Percentiles rank a stretch among this genome's conserved stretches.
These are phyloP conservation scores for Rhizomucor pusillus DNA, from an alignment of 371 early-diverging fungal genomes.

Conservation along the genomic window DNA sequence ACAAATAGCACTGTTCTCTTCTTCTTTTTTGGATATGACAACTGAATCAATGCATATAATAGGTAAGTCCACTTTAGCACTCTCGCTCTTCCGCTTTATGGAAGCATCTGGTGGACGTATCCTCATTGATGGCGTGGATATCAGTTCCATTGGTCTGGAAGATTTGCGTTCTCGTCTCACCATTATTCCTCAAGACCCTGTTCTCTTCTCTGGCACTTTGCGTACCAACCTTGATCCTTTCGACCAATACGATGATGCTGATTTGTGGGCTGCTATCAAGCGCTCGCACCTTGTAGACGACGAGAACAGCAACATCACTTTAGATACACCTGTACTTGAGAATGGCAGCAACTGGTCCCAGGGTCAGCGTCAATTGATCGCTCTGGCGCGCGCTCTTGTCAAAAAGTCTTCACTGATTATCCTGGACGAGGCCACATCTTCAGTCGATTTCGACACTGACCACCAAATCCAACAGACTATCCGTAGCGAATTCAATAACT, in stretches of 20 bases:
- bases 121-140: constrained; percentile 71
- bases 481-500: constrained; percentile 61
- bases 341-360: constrained; percentile 82
- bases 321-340: constrained; percentile 64
- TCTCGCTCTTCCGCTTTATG: constrained; percentile 74
- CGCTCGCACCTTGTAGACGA: constrained; percentile 60
- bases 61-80: constrained; percentile 61
- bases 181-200: constrained; percentile 75
- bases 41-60: no score
- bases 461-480: constrained; percentile 80
- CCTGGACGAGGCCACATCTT: constrained; percentile 86
- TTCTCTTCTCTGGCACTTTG: constrained; percentile 77
- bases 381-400: constrained; percentile 82
- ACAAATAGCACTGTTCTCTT: background rate
- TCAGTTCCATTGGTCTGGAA: constrained; percentile 59
- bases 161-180: constrained; percentile 61
- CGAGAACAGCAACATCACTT: constrained; percentile 44
- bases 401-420: constrained; percentile 73
- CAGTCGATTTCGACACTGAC: constrained; percentile 77
- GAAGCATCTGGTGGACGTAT: constrained; percentile 62
- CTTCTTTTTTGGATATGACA: no score
- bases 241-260: constrained; percentile 60
- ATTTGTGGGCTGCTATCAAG: constrained; percentile 73
- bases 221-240: constrained; percentile 81
- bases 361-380: constrained; percentile 88